Evolutionary conservation across 1,139 yeast genomes (phyloP).

Genomic region (Suhomyces wounanorum): DNA sequence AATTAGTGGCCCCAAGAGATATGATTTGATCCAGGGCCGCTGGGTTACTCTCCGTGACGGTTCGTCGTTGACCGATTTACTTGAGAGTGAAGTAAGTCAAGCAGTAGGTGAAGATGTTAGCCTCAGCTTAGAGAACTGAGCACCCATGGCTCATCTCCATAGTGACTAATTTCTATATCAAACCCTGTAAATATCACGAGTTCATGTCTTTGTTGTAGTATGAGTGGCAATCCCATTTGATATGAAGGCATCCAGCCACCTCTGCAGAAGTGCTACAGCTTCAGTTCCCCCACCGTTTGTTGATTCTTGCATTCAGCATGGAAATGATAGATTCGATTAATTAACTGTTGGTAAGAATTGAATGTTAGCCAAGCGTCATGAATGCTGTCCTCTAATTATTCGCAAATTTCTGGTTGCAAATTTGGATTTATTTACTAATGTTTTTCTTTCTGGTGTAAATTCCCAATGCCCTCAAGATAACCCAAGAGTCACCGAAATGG

Average conservation of each 20-base stretch:
- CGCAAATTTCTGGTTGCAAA: not conserved
- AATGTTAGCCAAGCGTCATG: too few species aligned
- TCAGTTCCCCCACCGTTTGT: too few species aligned
- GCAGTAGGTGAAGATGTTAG: conserved; percentile 36
- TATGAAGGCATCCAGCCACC: too few species aligned
- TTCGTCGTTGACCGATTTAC: conserved; percentile 45
- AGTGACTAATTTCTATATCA: not conserved
- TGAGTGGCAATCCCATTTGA: not conserved
- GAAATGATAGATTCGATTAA: too few species aligned
- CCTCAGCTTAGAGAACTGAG: conserved; percentile 23
- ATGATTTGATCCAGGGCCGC: conserved; percentile 56
- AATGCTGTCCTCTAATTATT: too few species aligned
- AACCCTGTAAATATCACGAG: not conserved
- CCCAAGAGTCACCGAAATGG: too few species aligned
- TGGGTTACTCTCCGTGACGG: conserved; percentile 69
- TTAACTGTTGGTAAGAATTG: too few species aligned
- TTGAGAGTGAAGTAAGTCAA: conserved; percentile 48
- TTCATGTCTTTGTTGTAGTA: not conserved
- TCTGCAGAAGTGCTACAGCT: too few species aligned
- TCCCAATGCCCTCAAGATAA: not conserved
- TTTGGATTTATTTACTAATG: not conserved
- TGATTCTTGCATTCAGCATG: too few species aligned
- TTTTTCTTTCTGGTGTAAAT: not conserved
- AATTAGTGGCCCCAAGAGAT: conserved; percentile 81
- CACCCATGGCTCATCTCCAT: not conserved